A percentile compares a stretch with the other conserved stretches of the same genome.
These are phyloP conservation scores for Medicago lupulina DNA, from an alignment of 306 rosid species.

Conservation along the genomic window DNA sequence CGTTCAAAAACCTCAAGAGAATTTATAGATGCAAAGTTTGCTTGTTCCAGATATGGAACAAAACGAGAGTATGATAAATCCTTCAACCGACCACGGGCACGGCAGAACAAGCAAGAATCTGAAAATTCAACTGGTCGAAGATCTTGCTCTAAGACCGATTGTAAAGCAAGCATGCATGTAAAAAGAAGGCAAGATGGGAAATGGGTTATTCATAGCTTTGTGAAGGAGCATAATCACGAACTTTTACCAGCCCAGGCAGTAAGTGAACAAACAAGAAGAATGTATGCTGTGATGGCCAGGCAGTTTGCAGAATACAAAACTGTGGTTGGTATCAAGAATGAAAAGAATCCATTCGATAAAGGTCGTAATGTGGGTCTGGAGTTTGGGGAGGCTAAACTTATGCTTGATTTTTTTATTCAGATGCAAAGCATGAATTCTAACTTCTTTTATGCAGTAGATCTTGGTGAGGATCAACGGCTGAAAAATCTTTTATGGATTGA, in stretches of 20 bases:
- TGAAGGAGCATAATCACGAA: constrained; percentile 96
- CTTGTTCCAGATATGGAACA: constrained; percentile 96
- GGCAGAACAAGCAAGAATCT: constrained; percentile 92
- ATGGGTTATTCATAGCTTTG: constrained; percentile 96
- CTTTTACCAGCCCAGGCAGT: constrained; percentile 99
- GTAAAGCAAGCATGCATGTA: constrained; percentile 99
- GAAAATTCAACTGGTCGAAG: constrained; percentile 91
- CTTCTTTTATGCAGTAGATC: constrained; percentile 86
- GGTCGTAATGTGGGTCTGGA: constrained; percentile 81
- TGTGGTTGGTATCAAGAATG: constrained; percentile 89
- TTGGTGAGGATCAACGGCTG: constrained; percentile 90
- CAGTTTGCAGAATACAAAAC: constrained; percentile 95
- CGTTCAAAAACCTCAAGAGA: constrained; percentile 97
- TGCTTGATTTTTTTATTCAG: constrained; percentile 77
- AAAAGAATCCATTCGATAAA: constrained; percentile 85
- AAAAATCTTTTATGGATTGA: constrained; percentile 90
- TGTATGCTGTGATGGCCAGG: constrained; percentile 99
- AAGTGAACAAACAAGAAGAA: constrained; percentile 96
- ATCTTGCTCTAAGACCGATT: constrained; percentile 94
- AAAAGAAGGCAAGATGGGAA: constrained; percentile 96
- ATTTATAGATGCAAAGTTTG: constrained; percentile 98
- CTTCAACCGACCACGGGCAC: constrained; percentile 80
- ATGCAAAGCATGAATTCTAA: constrained; percentile 88
- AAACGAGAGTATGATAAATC: constrained; percentile 96
- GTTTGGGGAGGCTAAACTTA: constrained; percentile 74